Conservation (phyloP, 106 monocot genomes). For the Dendrobium chrysotoxum region DNA sequence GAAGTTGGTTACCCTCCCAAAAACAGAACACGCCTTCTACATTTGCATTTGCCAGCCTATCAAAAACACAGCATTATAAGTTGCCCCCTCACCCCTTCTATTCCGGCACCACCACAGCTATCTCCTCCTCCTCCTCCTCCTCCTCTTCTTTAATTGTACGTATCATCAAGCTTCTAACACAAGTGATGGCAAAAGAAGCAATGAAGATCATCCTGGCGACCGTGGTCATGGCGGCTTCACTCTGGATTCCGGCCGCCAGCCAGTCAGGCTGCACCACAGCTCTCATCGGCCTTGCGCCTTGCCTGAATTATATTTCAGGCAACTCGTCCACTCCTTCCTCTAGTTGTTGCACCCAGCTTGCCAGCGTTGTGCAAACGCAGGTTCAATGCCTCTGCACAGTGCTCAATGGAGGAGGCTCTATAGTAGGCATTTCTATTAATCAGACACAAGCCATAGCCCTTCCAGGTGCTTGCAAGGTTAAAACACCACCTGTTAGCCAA, state of each 20-base stretch:
- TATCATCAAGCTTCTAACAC: not conserved
- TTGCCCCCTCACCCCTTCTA: not conserved
- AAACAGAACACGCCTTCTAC: not conserved
- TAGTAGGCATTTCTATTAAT: conserved; percentile 31
- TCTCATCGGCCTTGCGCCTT: conserved; percentile 37
- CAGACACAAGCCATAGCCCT: conserved; percentile 14
- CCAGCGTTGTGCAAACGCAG: conserved; percentile 32
- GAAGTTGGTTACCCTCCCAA: not conserved
- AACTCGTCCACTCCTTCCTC: conserved; percentile 28
- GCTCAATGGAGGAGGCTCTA: conserved; percentile 25
- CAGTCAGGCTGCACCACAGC: conserved; percentile 27
- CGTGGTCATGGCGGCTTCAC: conserved; percentile 9
- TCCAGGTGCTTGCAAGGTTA: conserved; percentile 10
- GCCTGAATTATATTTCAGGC: conserved; percentile 42
- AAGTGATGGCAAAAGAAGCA: conserved; percentile 8
- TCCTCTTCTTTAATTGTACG: not conserved
- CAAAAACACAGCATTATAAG: not conserved
- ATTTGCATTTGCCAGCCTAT: not conserved
- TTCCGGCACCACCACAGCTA: not conserved
- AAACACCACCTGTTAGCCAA: conserved; percentile 41
- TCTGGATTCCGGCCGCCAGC: conserved; percentile 7
- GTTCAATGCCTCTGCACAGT: conserved; percentile 46
- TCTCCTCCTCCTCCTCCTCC: not conserved
- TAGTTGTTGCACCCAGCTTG: conserved; percentile 52
- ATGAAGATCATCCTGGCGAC: not conserved